A percentile compares a stretch with the other conserved stretches of the same genome.
phyloP scores from a whole-genome alignment of 106 monocot species.

The Dendrobium chrysotoxum region DNA sequence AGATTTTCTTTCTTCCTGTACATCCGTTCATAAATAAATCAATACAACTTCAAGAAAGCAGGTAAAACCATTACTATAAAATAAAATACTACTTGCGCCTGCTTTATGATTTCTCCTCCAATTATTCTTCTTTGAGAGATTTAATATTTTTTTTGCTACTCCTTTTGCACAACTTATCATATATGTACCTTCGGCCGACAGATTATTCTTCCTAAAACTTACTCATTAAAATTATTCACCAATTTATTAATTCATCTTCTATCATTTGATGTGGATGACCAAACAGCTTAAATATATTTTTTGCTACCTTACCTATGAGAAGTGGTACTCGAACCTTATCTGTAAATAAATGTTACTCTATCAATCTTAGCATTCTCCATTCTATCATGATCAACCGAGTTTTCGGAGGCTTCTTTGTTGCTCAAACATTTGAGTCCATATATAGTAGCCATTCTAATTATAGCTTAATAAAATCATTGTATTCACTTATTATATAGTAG shows the following conservation, averaged over 20 bases:
- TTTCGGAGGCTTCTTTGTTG: too few relatives aligned
- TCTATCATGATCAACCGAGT: too few relatives aligned
- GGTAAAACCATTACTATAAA: neutral
- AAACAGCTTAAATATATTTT: neutral
- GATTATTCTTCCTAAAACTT: neutral
- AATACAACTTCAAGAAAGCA: neutral
- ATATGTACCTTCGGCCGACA: neutral
- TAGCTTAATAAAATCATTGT: too few relatives aligned
- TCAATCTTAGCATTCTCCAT: too few relatives aligned
- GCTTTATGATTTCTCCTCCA: neutral
- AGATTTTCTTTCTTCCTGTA: conserved; percentile 76
- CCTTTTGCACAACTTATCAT: neutral
- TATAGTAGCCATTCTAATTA: too few relatives aligned
- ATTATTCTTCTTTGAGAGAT: neutral
- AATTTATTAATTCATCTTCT: neutral
- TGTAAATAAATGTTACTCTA: too few relatives aligned
- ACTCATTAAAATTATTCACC: too few relatives aligned
- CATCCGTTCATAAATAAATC: neutral
- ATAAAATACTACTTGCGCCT: neutral
- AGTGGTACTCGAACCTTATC: neutral
- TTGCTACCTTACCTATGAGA: neutral
- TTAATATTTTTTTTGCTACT: neutral
- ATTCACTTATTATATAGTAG: too few relatives aligned
- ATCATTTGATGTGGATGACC: neutral
- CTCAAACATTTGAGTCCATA: too few relatives aligned